phyloP scores from a whole-genome alignment of 805 yeast species.

The Brettanomyces sp. region DNA sequence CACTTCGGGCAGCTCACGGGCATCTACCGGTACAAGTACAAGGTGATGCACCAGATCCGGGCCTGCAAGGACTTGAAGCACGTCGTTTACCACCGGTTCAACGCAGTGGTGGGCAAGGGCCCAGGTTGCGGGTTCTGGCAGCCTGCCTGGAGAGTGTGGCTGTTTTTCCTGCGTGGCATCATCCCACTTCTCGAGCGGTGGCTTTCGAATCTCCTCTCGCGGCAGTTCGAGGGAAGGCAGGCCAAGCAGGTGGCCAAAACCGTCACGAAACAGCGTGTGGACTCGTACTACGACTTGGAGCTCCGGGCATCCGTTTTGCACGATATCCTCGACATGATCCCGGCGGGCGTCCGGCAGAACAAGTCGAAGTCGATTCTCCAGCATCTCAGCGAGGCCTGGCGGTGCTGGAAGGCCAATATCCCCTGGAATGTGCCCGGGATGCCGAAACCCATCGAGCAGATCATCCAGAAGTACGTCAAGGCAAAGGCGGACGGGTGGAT shows the following conservation, averaged over 20 bases:
- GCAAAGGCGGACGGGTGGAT: conserved; percentile 98
- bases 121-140: conserved; percentile 99
- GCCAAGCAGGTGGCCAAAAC: conserved; percentile 89
- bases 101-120: conserved; percentile 84
- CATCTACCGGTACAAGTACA: conserved; percentile 90
- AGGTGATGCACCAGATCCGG: conserved; percentile 96
- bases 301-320: conserved; percentile 90
- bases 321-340: conserved; percentile 94
- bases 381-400: conserved; percentile 96
- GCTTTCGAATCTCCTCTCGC: conserved; percentile 81
- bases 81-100: conserved; percentile 77
- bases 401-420: conserved; percentile 98
- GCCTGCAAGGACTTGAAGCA: conserved; percentile 95
- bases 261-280: conserved; percentile 90
- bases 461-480: conserved; percentile 81
- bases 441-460: conserved; percentile 81
- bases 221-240: conserved; percentile 94
- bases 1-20: conserved; percentile 96
- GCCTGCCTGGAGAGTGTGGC: conserved; percentile 97
- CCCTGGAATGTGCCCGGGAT: conserved; percentile 97
- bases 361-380: conserved; percentile 83
- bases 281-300: conserved; percentile 90
- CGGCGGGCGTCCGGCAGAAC: conserved; percentile 82
- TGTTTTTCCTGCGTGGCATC: conserved; percentile 82
- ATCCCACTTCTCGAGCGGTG: conserved; percentile 90